Evolutionary conservation across 2,329 filamentous ascomycete genomes (phyloP), one percentile per base, ranked within the genome.

Genomic region (Scedosporium dehoogii): DNA sequence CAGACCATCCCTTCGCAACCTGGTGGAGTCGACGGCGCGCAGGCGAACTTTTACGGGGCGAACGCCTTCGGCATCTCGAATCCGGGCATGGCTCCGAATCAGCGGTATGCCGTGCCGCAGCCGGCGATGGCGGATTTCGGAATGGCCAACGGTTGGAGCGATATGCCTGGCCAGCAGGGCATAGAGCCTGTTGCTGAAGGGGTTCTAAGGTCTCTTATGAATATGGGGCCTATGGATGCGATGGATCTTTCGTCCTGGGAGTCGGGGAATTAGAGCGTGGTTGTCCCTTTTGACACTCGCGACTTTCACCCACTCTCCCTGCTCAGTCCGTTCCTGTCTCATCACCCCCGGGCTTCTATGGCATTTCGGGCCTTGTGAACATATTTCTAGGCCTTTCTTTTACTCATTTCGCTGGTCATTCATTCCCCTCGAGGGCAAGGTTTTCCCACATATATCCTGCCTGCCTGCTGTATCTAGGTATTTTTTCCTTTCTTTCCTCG

Each of bases 131-230:
- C 73, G 42, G 71, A 70, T 2, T 84, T 79, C 62, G 72, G 73
- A 12, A 73, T 82, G 62, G 67, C 78, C 2, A 71, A 70, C 46
- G 75, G 74, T 3, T 83, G 83, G 81, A 68, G 72, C 38, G 71
- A 76, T 56, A 68, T 79, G 38, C 67, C 72, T 48, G 73, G 73
- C 21, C 75, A 79, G 60, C 71, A 75, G 18, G 79, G 76, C 7
- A 80, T 85, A 73, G 80, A 81, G 21, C 81, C 81, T 4, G 79
- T 84, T 14, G 79, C 81, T 0, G 83, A 86, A 58, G 82, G 83
- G 0, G 78, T 86, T 53, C 71, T 86, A 57, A 75, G 81, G 63
- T 79, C 81, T 7, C 72, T 86, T 62, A 83, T 85, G 79, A 81
- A 79, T 62, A 79, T 85, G 74, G 80, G 80, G 6, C 76, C 82